These are phyloP conservation scores for Leishmania braziliensis DNA, from an alignment of 208 protist species.

Conservation along the genomic window DNA sequence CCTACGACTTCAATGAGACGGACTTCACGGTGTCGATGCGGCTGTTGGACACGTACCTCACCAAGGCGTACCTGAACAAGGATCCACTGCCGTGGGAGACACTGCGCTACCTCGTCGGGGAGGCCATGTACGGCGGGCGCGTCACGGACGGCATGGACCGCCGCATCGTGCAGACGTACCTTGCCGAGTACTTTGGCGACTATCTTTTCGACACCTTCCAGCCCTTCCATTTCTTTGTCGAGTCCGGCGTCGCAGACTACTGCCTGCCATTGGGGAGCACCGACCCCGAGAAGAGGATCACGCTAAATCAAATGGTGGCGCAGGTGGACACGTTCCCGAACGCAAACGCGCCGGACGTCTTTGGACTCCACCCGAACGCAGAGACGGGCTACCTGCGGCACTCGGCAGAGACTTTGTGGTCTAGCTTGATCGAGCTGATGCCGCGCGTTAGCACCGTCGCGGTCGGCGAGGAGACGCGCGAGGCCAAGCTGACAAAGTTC, in stretches of 20 bases:
- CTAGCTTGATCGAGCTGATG: constrained; percentile 96
- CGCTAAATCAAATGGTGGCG: constrained; percentile 85
- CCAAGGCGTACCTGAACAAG: constrained; percentile 94
- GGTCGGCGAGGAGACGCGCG: constrained; percentile 73
- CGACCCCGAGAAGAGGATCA: constrained; percentile 69
- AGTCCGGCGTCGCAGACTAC: constrained; percentile 89
- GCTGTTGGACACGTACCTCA: constrained; percentile 97
- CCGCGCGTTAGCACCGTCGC: constrained; percentile 72
- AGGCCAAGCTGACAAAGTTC: constrained; percentile 88
- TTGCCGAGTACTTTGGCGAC: constrained; percentile 99
- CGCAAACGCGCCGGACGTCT: constrained; percentile 96
- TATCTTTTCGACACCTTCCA: constrained; percentile 99
- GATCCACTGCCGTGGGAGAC: constrained; percentile 98
- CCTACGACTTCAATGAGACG: constrained; percentile 99
- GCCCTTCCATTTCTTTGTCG: constrained; percentile 97
- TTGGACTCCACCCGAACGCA: constrained; percentile 99
- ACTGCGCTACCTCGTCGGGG: constrained; percentile 98
- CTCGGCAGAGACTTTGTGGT: constrained; percentile 95
- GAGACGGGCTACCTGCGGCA: constrained; percentile 98
- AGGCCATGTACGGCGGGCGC: constrained; percentile 99
- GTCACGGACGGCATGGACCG: constrained; percentile 98
- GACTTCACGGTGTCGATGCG: constrained; percentile 98
- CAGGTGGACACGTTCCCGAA: constrained; percentile 94
- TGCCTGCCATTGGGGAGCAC: constrained; percentile 83
- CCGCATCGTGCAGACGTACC: constrained; percentile 97